Conservation (phyloP, 345 rosid species). For the Aurinia saxatilis region DNA sequence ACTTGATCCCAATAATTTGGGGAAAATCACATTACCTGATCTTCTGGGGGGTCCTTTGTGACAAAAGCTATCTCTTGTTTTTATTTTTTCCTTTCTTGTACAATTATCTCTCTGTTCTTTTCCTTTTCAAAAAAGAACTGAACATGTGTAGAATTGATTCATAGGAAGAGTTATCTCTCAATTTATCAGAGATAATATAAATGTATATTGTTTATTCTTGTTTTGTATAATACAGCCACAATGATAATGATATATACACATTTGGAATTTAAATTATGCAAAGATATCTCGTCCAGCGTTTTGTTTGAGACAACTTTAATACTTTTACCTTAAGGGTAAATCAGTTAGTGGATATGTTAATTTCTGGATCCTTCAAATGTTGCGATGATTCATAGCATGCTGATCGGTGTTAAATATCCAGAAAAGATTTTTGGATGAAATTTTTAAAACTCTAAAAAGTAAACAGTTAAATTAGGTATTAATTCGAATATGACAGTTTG, state of each 20-base stretch:
- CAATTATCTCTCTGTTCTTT: not conserved
- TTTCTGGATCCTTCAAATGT: too few species aligned
- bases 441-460: too few species aligned
- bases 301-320: too few species aligned
- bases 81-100: not conserved
- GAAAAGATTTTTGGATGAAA: too few species aligned
- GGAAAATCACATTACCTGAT: constrained; percentile 79
- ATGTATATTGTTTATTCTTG: not conserved
- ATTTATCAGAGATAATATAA: constrained; percentile 2
- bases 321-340: too few species aligned
- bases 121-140: not conserved
- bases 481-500: too few species aligned
- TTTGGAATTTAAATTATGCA: too few species aligned
- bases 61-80: not conserved
- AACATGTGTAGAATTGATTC: constrained; percentile 12
- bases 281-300: too few species aligned
- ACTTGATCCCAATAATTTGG: constrained; percentile 69
- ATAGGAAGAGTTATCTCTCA: constrained; percentile 12
- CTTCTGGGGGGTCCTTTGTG: constrained; percentile 31
- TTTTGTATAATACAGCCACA: not conserved
- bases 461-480: too few species aligned
- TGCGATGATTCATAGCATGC: too few species aligned
- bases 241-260: not conserved
- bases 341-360: too few species aligned
- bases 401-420: too few species aligned